Evolutionary conservation across 2,329 filamentous ascomycete genomes (phyloP).

Genomic region (Drechslera avenae): DNA sequence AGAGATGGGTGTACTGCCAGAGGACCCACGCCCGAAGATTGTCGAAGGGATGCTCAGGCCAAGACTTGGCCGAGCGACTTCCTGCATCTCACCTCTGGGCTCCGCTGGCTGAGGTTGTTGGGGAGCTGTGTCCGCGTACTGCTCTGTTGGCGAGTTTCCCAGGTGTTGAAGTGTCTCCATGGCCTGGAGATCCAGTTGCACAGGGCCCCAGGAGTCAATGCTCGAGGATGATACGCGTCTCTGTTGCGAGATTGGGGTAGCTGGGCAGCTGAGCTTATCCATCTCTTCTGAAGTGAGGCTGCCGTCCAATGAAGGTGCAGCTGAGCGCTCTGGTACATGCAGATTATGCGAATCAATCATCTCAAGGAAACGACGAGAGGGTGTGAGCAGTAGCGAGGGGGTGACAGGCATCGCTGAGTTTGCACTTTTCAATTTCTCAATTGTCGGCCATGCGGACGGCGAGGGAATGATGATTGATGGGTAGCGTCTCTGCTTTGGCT

Average conservation of each 20-base stretch:
- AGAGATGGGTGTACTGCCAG: conserved; percentile 67
- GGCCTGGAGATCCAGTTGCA: conserved; percentile 75
- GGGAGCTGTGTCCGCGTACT: conserved; percentile 27
- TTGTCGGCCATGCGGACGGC: conserved; percentile 61
- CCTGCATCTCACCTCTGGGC: conserved; percentile 65
- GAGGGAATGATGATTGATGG: conserved; percentile 65
- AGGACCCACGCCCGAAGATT: conserved; percentile 42
- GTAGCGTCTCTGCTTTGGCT: conserved; percentile 55
- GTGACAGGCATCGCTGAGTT: conserved; percentile 60
- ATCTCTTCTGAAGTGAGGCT: conserved; percentile 88
- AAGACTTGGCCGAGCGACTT: conserved; percentile 59
- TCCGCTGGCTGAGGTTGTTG: conserved; percentile 46
- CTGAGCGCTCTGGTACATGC: conserved; percentile 74
- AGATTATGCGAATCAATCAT: conserved; percentile 66
- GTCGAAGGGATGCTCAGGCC: conserved; percentile 35
- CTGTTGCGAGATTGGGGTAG: conserved; percentile 68
- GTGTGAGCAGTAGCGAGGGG: conserved; percentile 64
- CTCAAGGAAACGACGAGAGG: conserved; percentile 75
- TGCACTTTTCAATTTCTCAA: conserved; percentile 58
- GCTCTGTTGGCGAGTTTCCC: conserved; percentile 51
- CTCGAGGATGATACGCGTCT: conserved; percentile 53
- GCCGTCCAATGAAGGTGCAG: conserved; percentile 86
- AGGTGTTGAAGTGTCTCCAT: conserved; percentile 77
- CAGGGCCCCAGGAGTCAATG: conserved; percentile 66
- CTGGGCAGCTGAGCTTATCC: conserved; percentile 79